Percentiles rank a stretch among this genome's conserved stretches.
phyloP scores from a whole-genome alignment of 495 filamentous ascomycete genomes.

The Hamigera avellanea region DNA sequence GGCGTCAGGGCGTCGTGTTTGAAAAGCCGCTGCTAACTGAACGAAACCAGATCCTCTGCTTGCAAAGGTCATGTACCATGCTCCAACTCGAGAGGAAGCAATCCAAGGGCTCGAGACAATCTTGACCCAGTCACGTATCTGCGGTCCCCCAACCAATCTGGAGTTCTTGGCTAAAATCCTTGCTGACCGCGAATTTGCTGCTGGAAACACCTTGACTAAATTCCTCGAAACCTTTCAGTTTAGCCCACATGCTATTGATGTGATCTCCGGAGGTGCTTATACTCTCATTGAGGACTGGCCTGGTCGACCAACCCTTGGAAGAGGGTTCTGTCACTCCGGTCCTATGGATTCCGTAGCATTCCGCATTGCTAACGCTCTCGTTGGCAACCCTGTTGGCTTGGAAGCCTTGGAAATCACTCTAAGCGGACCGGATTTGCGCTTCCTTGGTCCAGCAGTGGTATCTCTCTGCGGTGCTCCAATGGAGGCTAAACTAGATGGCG shows the following conservation, averaged over 20 bases:
- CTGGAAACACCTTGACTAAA: slow-evolving; percentile 42
- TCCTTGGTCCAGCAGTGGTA: slow-evolving; percentile 36
- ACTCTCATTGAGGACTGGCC: slow-evolving; percentile 49
- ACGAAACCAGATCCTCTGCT: slow-evolving; percentile 41
- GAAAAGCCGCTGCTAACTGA: not conserved
- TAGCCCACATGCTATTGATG: slow-evolving; percentile 39
- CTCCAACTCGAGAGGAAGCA: slow-evolving; percentile 23
- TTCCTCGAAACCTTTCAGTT: slow-evolving; percentile 41
- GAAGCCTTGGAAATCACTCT: slow-evolving; percentile 50
- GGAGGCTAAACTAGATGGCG: slow-evolving; percentile 32
- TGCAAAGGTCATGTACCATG: slow-evolving; percentile 49
- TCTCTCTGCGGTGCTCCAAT: slow-evolving; percentile 44
- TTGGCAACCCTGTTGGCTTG: slow-evolving; percentile 37
- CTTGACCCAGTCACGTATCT: slow-evolving; percentile 30
- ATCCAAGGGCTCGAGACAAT: slow-evolving; percentile 32
- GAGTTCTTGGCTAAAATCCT: slow-evolving; percentile 41
- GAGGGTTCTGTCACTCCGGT: slow-evolving; percentile 37
- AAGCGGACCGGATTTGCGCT: slow-evolving; percentile 44
- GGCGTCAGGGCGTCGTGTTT: too few relatives aligned
- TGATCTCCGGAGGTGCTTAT: slow-evolving; percentile 43
- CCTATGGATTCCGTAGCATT: slow-evolving; percentile 47
- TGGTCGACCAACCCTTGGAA: slow-evolving; percentile 40
- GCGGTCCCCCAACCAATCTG: slow-evolving; percentile 47
- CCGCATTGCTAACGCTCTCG: slow-evolving; percentile 45
- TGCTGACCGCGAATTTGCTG: slow-evolving; percentile 21